Base-by-base conservation (phyloP, 495 filamentous ascomycete genomes). In the Penicillium egyptiacum region DNA sequence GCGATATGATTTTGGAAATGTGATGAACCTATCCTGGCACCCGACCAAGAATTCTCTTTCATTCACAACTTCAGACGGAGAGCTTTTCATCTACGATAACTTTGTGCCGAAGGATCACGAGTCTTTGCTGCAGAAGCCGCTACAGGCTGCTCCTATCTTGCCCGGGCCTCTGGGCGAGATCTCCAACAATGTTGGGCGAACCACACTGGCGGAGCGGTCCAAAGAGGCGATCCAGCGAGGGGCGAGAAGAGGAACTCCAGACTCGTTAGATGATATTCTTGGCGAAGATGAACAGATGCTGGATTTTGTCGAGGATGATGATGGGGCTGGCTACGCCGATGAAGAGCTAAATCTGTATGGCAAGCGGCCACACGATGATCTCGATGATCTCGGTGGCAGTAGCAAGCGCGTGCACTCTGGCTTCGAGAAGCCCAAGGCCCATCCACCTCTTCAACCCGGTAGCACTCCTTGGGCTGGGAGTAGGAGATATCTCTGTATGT, bases 391-490 rank as follows among this genome's bases (percentile, higher is more conserved):
- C 11, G 73, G 75, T 45, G 75, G 70, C 16, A 62, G 66, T 41
- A 75, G 78, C 28, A 97, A 97, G 64, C 86, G 93, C 25, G 40
- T 78, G 3, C 83, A 81, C 62, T 81, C 76, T 1, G 69, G 70
- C 6, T 60, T 69, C 45, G 84, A 86, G 70, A 75, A 84, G 54
- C 90, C 92, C 0, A 80, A 86, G 61, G 79, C 86, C 12, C 94
- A 98, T 61, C 82, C 85, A 31, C 72, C 92, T 23, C 94, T 98
- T 65, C 94, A 98, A 69, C 89, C 93, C 1, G 93, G 93, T 4
- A 92, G 90, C 56, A 98, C 94, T 0, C 92, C 92, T 1, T 98
- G 95, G 94, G 83, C 89, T 49, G 94, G 95, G 2, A 95, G 94
- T 67, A 79, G 94, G 44, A 88, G 90, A 62, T 98, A 98, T 71